These are phyloP conservation scores for Fusarium brachygibbosum DNA, from an alignment of 2,329 filamentous ascomycete species.

Conservation along the genomic window DNA sequence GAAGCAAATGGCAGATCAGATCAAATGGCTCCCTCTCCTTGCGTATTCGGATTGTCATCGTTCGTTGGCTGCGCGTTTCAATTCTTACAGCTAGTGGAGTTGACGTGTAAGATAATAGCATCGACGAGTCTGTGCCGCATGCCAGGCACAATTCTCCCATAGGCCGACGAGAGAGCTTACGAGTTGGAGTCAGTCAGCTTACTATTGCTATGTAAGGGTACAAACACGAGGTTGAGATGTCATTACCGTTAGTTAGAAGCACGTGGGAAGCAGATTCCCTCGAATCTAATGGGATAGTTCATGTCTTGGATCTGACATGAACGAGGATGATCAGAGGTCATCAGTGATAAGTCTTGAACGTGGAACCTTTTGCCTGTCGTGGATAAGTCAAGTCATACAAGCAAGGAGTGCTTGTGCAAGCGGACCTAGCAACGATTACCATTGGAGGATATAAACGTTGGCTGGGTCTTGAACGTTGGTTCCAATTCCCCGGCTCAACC, in stretches of 20 bases:
- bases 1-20: background rate
- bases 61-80: background rate
- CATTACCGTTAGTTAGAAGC: background rate
- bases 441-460: constrained; percentile 11
- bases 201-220: background rate
- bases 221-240: background rate
- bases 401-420: background rate
- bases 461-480: constrained; percentile 17
- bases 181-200: background rate
- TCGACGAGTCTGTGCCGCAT: background rate
- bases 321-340: constrained; percentile 22
- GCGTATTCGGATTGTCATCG: background rate
- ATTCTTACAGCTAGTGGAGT: background rate
- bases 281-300: background rate
- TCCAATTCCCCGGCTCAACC: constrained; percentile 14
- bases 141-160: constrained; percentile 26
- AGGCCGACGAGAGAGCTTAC: constrained; percentile 1
- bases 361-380: constrained; percentile 6
- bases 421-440: background rate
- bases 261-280: constrained; percentile 17
- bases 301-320: constrained; percentile 6
- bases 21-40: constrained; percentile 12
- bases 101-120: constrained; percentile 6
- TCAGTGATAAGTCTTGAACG: constrained; percentile 9
- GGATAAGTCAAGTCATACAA: constrained; percentile 3